Conservation (phyloP, 257 asterid species). For the Solanum chiquidenum region DNA sequence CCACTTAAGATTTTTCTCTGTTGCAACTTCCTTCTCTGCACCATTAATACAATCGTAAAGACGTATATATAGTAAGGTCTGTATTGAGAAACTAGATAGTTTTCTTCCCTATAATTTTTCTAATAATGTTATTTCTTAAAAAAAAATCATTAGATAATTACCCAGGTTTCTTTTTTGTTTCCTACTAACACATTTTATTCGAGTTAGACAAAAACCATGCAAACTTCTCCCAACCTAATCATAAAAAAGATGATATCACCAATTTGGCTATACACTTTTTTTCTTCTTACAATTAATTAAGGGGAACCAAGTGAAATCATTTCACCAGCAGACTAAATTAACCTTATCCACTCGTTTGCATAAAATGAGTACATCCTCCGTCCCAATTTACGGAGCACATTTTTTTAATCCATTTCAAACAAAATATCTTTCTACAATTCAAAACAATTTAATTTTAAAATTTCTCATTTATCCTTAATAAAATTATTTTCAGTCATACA, state of each 20-base stretch:
- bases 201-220: neutral
- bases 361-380: neutral
- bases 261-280: neutral
- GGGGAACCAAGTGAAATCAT: neutral
- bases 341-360: neutral
- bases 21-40: neutral
- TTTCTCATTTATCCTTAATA: neutral
- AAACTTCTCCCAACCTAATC: neutral
- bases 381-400: neutral
- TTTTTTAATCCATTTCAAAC: neutral
- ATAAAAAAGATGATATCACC: neutral
- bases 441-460: neutral
- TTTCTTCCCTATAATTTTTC: neutral
- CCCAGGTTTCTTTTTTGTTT: neutral
- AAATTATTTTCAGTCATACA: neutral
- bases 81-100: neutral
- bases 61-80: neutral
- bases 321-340: neutral
- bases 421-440: neutral
- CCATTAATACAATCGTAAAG: neutral
- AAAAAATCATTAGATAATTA: neutral
- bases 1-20: neutral
- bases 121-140: neutral
- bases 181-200: neutral
- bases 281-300: neutral